Evolutionary conservation across 352 stramenopile species (phyloP), one percentile per base, ranked within the genome.

Genomic region (Phytopythium oedochilum): DNA sequence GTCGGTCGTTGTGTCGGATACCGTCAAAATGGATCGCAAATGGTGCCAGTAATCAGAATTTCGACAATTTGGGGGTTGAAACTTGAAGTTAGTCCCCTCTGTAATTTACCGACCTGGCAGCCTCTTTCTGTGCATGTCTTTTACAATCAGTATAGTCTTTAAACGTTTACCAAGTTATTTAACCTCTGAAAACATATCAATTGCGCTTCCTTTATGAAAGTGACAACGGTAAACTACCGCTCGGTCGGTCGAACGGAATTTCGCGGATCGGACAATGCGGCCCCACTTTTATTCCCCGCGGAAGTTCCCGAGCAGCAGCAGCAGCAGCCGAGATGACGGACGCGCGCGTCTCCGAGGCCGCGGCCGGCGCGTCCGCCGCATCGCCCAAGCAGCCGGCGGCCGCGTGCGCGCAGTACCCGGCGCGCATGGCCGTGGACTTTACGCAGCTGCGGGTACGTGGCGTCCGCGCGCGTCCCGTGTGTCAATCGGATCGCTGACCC

Each of bases 361-460:
- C 48, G 23, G 49, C 43, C 18, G 43, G 31, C 15, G 31, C 50
- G 28, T 60, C 62, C 1, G 51, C 31, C 11, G 35, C n/a, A n/a
- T n/a, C n/a, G n/a, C n/a, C n/a, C n/a, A n/a, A 66, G 26, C 40
- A 59, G 26, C 60, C 71, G 40, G 55, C 59, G 5, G 74, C 61
- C 29, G 59, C 71, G 48, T 65, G 62, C 46, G 68, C 61, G 46
- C 69, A 86, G 59, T 91, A 89, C 60, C 78, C 78, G 44, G 40
- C 75, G 44, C 71, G 77, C 54, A 67, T 88, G 44, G 65, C 68
- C 20, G 78, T 89, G 38, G 81, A 89, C 68, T 91, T 91, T 45
- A 88, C 78, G 45, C 65, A 74, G 62, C 63, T 91, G 57, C 70
- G 59, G 61, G 81, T 91, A 53, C 55, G 70, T 51, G n/a, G n/a